phyloP scores from a whole-genome alignment of 352 stramenopile species.

The Lagenidium giganteum region DNA sequence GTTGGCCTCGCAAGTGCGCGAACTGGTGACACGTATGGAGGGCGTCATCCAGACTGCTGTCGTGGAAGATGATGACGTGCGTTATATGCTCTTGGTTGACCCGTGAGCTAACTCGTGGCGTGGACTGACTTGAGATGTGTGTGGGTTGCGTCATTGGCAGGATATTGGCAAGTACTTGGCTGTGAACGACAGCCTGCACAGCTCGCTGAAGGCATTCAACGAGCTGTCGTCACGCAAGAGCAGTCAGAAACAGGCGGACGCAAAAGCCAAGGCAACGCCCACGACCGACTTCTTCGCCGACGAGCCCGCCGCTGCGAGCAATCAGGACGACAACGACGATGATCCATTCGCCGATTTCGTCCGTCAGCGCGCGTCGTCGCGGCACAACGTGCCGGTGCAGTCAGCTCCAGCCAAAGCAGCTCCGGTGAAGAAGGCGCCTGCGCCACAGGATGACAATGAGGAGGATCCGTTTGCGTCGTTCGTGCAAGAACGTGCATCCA shows the following conservation, averaged over 20 bases:
- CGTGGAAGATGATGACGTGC: conserved; percentile 40
- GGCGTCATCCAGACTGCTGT: conserved; percentile 56
- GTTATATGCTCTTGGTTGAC: not conserved
- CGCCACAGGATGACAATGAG: conserved; percentile 25
- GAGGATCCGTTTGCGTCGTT: conserved; percentile 69
- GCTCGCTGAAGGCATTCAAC: conserved; percentile 57
- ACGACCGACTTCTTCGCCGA: conserved; percentile 3
- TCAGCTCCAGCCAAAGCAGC: not conserved
- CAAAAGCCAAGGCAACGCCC: conserved; percentile 10
- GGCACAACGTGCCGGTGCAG: not conserved
- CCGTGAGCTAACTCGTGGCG: not conserved
- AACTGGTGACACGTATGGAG: conserved; percentile 61
- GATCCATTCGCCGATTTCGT: conserved; percentile 68
- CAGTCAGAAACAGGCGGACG: conserved; percentile 9
- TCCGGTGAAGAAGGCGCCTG: not conserved
- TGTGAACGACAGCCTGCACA: conserved; percentile 64
- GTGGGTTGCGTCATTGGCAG: conserved; percentile 9
- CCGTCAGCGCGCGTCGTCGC: conserved; percentile 32
- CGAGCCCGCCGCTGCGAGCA: conserved; percentile 12
- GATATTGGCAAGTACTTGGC: conserved; percentile 60
- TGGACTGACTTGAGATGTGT: not conserved
- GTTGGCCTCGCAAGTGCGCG: conserved; percentile 46
- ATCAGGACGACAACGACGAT: conserved; percentile 34
- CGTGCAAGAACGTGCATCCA: conserved; percentile 40
- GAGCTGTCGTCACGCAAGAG: conserved; percentile 19